Evolutionary conservation across 2,329 filamentous ascomycete species (phyloP), one percentile per base, ranked within the genome.

Genomic region (Rhinocladiella similis): DNA sequence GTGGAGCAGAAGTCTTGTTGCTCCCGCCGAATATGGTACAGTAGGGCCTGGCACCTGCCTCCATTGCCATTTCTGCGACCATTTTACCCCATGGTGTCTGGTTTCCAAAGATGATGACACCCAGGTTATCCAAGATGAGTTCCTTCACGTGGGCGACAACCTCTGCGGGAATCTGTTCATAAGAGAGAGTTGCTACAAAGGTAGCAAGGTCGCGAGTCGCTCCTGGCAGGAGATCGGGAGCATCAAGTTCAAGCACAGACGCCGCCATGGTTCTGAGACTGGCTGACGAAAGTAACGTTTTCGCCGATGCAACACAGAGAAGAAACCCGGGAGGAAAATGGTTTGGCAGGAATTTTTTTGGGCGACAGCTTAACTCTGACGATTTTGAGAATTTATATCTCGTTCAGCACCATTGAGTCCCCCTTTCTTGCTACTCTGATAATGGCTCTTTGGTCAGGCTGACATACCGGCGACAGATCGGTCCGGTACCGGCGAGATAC

Each of bases 101-200:
- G 20, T 50, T 50, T 13, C 47, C 47, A 16, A 50, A 50, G 47
- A 50, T 39, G n/a, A 50, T 41, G 27, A 50, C 47, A 29, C 47
- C 47, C 47, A 50, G 33, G 19, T 50, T 50, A 35, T 50, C 47
- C 20, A 50, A 38, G 47, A 50, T 50, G 47, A 50, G 47, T 20
- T 50, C 47, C 25, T 50, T 50, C 14, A 50, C 47, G 18, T 50
- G 16, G 38, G 5, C 38, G 47, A 50, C 47, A 18, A 50, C 47
- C 5, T 50, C 27, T 16, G 47, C 16, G 16, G 47, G 47, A 7
- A 50, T 50, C 20, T 50, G 13, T 10, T 50, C 47, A 22, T 50
- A 50, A 12, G 27, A 38, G 29, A 50, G 47, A n/a, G 47, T 18
- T 10, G 47, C 38, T 50, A 39, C 10, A 41, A 50, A 50, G 29